Evolutionary conservation across 768 basidiomycete species (phyloP), one percentile per base, ranked within the genome.

Genomic region (Mycena indigotica): DNA sequence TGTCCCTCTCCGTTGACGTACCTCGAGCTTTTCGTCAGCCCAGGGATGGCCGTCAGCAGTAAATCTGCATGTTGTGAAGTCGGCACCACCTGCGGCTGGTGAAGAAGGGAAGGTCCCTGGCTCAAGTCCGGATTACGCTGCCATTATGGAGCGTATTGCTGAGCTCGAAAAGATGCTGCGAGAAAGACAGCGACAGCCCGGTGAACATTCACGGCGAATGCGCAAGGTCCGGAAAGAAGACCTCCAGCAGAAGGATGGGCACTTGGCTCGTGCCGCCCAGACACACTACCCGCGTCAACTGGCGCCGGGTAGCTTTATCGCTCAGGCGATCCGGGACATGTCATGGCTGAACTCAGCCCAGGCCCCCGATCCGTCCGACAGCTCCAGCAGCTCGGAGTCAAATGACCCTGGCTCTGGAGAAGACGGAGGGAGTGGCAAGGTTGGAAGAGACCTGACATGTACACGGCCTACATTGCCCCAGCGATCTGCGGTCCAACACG

Each of bases 361-460:
- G 8, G 5, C 50, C 15, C 16, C 50, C 28, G 50, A 51, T 51
- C 28, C 25, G 50, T 51, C 50, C 4, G 29, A 32, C 24, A 12
- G 28, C 5, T 51, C 50, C 21, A 51, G 50, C n/a, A 51, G 50
- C 50, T 51, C 50, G 4, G 50, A 51, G 13, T 51, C 50, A 21
- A 12, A 49, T 28, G 50, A 32, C 5, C 35, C 28, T 17, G 50
- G 50, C 15, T 5, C 46, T 24, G 46, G 46, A 19, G 24, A 26
- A 15, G 21, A 23, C 32, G 17, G 32, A 35, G 32, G 17, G 32
- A 35, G 17, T 17, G n/a, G n/a, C n/a, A n/a, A 35, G 32, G 32
- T 35, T 17, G 32, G 32, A 35, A 17, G 32, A 35, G 8, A n/a
- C n/a, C n/a, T n/a, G n/a, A n/a, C n/a, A n/a, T n/a, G n/a, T 17